These are phyloP conservation scores for Ophiocordyceps camponoti-floridani DNA, from an alignment of 2,329 filamentous ascomycete species.

Conservation along the genomic window DNA sequence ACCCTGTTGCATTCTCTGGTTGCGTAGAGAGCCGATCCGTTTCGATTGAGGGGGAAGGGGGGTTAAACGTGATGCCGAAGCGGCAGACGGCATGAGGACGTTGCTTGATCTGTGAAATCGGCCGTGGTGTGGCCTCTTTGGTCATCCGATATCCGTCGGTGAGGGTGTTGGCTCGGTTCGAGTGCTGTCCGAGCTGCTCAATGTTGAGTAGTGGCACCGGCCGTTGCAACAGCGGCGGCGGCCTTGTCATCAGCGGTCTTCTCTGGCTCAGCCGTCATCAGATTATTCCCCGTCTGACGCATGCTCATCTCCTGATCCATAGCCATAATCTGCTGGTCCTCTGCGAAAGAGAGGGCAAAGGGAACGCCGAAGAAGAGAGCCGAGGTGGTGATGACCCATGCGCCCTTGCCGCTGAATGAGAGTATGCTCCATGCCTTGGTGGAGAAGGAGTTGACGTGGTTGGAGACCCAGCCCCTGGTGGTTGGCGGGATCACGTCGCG, in stretches of 20 bases:
- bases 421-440: slow-evolving; percentile 33
- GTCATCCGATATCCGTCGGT: background rate
- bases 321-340: slow-evolving; percentile 92
- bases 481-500: slow-evolving; percentile 62
- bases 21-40: background rate
- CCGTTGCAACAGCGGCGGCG: slow-evolving; percentile 30
- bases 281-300: slow-evolving; percentile 76
- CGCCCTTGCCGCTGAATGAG: slow-evolving; percentile 62
- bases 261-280: slow-evolving; percentile 30
- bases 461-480: slow-evolving; percentile 49
- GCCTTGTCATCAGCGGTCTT: slow-evolving; percentile 29
- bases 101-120: background rate
- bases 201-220: slow-evolving; percentile 25
- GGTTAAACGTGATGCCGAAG: background rate
- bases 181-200: slow-evolving; percentile 28
- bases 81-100: background rate
- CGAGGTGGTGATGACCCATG: slow-evolving; percentile 83
- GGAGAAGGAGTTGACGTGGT: slow-evolving; percentile 37
- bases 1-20: background rate
- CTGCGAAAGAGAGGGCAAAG: slow-evolving; percentile 79
- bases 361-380: slow-evolving; percentile 82
- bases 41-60: background rate
- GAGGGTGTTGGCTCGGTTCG: background rate
- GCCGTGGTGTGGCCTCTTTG: background rate
- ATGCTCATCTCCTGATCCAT: slow-evolving; percentile 97